Conservation (phyloP, 2,329 filamentous ascomycete genomes). For the Ophiostoma sp. region DNA sequence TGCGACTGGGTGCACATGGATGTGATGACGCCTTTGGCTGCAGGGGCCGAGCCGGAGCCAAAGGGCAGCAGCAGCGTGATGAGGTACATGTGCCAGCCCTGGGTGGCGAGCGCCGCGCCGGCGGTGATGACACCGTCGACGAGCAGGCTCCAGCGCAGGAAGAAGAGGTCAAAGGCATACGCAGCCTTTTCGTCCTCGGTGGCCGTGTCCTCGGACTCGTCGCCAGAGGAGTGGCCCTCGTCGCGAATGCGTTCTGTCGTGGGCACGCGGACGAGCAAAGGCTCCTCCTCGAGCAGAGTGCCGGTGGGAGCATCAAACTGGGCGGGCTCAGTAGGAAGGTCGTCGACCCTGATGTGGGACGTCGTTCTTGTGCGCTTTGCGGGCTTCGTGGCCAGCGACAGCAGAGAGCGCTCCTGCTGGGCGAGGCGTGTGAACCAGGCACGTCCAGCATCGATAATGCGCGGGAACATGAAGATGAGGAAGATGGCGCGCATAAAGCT, state of each 20-base stretch:
- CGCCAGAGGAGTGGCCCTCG: constrained; percentile 18
- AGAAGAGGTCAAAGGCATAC: constrained; percentile 61
- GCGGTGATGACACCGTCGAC: constrained; percentile 61
- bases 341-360: constrained; percentile 13
- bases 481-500: constrained; percentile 52
- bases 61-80: constrained; percentile 61
- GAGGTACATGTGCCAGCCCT: constrained; percentile 64
- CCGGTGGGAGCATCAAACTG: constrained; percentile 41
- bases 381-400: background rate
- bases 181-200: constrained; percentile 39
- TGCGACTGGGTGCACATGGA: constrained; percentile 61
- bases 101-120: constrained; percentile 55
- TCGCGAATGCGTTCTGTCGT: constrained; percentile 21
- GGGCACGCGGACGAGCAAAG: constrained; percentile 30
- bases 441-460: constrained; percentile 41
- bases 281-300: constrained; percentile 43
- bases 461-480: constrained; percentile 50
- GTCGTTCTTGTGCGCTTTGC: background rate
- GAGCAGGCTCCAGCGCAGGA: constrained; percentile 60
- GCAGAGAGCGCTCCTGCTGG: constrained; percentile 10
- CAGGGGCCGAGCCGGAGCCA: constrained; percentile 62
- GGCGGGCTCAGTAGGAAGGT: constrained; percentile 38
- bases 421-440: constrained; percentile 29
- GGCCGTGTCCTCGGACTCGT: constrained; percentile 2
- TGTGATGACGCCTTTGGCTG: constrained; percentile 67